phyloP scores from a whole-genome alignment of 2,329 filamentous ascomycete species.

The Aspergillus brunneoviolaceus region DNA sequence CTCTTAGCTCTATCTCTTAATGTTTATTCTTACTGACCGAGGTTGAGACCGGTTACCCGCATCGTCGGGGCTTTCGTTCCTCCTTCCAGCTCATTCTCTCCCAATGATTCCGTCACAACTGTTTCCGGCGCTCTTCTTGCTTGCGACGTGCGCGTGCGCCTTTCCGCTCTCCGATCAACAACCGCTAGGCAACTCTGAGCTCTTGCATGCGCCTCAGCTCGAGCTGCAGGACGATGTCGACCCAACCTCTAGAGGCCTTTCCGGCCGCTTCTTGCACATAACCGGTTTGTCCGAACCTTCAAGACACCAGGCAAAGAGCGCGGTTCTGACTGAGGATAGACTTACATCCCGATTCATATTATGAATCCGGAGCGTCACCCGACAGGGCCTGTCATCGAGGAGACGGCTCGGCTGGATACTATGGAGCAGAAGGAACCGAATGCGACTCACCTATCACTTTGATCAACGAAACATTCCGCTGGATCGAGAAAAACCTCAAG shows the following conservation, averaged over 20 bases:
- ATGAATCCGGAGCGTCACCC: constrained; percentile 72
- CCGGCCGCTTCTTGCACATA: constrained; percentile 39
- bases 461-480: constrained; percentile 84
- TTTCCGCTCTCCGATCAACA: constrained; percentile 21
- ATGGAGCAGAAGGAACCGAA: constrained; percentile 80
- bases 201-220: constrained; percentile 2
- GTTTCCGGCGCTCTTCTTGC: constrained; percentile 11
- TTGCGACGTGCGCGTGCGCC: constrained; percentile 18
- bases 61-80: constrained; percentile 11
- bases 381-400: constrained; percentile 76
- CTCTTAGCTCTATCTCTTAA: neutral
- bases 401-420: constrained; percentile 72
- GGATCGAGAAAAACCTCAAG: constrained; percentile 76
- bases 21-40: constrained; percentile 3
- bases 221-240: neutral
- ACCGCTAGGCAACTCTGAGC: constrained; percentile 12
- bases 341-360: constrained; percentile 86
- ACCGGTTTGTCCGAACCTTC: constrained; percentile 27
- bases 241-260: constrained; percentile 19
- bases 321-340: constrained; percentile 55
- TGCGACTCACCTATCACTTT: constrained; percentile 83
- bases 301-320: constrained; percentile 8
- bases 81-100: constrained; percentile 2
- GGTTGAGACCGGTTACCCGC: constrained; percentile 2
- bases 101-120: constrained; percentile 22